Evolutionary conservation across 352 stramenopile genomes (phyloP).

Genomic region (Elongisporangium undulatum): DNA sequence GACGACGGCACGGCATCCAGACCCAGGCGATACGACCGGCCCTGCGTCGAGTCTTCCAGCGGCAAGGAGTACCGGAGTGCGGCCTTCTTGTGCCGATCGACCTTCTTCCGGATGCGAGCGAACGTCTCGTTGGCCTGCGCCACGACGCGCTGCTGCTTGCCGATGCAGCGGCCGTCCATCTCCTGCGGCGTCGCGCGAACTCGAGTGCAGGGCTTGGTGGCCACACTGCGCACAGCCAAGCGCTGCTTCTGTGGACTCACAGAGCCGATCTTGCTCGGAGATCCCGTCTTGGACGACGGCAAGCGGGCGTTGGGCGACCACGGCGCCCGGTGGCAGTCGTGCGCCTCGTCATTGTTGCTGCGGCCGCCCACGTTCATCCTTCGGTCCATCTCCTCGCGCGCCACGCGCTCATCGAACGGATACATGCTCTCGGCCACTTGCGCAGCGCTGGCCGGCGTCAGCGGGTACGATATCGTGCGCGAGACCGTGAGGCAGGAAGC

Average conservation of each 20-base stretch:
- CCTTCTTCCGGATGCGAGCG: constrained; percentile 17
- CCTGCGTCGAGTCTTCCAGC: constrained; percentile 29
- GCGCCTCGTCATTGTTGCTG: background rate
- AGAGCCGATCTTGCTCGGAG: background rate
- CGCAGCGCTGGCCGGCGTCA: constrained; percentile 9
- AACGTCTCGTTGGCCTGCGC: constrained; percentile 23
- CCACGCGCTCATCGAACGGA: constrained; percentile 18
- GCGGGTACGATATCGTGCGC: constrained; percentile 22
- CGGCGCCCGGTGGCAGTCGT: constrained; percentile 1
- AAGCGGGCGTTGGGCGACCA: constrained; percentile 13
- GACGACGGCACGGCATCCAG: constrained; percentile 35
- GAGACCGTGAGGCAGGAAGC: constrained; percentile 2
- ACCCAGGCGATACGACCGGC: constrained; percentile 48
- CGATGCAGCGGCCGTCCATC: constrained; percentile 18
- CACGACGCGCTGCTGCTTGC: constrained; percentile 23
- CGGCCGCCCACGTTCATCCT: constrained; percentile 6
- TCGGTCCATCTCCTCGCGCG: constrained; percentile 10
- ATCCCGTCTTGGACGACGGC: background rate
- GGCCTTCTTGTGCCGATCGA: constrained; percentile 34
- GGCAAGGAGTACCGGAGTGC: constrained; percentile 42
- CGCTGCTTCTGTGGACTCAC: background rate
- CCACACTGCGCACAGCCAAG: constrained; percentile 10
- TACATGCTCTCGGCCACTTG: constrained; percentile 5
- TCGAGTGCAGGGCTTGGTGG: constrained; percentile 2
- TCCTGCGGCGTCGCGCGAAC: constrained; percentile 12